Evolutionary conservation across 108 stramenopile genomes (phyloP), one percentile per base, ranked within the genome.

Genomic region (Aurantiochytrium sp.): DNA sequence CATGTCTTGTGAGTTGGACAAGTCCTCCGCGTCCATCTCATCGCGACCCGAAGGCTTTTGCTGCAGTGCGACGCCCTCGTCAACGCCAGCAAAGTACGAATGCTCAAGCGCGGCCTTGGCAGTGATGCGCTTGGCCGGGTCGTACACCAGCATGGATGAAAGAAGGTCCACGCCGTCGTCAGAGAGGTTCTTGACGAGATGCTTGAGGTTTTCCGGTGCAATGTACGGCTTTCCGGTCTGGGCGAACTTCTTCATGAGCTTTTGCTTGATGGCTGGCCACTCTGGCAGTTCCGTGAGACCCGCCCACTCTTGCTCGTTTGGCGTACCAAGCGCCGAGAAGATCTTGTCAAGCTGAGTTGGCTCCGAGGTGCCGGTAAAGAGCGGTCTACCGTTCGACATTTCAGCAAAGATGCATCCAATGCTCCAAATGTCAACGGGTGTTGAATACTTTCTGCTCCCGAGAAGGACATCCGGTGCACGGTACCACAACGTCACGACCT

Each of bases 361-460:
- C 90, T 97, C 97, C 53, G 90, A 92, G 87, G 88, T 93, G 10
- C 96, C 96, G 91, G 93, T 93, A 88, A 96, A 93, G 14, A 97
- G 90, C 5, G 97, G 96, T 71, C 72, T 90, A 0, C 96, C 96
- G 59, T 91, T 88, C n/a, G 96, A 64, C 57, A 98, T 91, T 90
- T 98, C 98, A 2, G 97, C 98, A 90, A 98, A 93, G 57, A 98
- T 97, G 90, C 97, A 98, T n/a, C 98, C 98, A 44, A 97, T 96
- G 90, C 94, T 94, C 98, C 98, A 98, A 96, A 98, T 96, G 91
- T 98, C 98, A 59, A 98, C 96, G 73, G 97, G 96, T 53, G 96
- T 88, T 25, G 95, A 93, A 92, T 98, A 98, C 44, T 93, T 92
- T 43, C 90, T 90, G 60, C 92, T 92, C 5, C 98, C 98, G 59